Conservation (phyloP, 2,329 filamentous ascomycete species). For the Emericellopsis atlantica region DNA sequence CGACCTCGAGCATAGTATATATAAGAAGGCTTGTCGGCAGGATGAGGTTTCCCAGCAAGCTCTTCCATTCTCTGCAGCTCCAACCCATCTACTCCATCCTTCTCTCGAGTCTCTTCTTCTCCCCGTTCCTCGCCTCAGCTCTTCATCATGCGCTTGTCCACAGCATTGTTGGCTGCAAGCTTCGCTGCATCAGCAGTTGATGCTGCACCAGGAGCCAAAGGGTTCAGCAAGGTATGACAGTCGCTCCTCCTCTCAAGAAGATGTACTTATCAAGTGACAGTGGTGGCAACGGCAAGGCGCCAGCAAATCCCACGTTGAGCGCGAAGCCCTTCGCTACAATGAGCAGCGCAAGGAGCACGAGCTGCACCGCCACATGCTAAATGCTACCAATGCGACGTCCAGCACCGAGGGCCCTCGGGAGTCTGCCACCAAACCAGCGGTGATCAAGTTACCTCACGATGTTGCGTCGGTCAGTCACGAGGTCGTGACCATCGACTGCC, state of each 20-base stretch:
- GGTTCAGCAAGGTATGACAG: background rate
- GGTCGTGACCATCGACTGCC: slow-evolving; percentile 7
- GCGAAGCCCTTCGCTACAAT: slow-evolving; percentile 1
- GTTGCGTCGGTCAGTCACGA: background rate
- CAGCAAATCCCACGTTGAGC: background rate
- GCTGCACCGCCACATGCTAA: background rate
- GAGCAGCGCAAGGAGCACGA: slow-evolving; percentile 1
- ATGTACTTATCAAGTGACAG: background rate
- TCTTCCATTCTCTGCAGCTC: background rate
- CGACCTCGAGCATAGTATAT: too few relatives aligned
- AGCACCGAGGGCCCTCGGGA: background rate
- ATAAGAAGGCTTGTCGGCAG: too few relatives aligned
- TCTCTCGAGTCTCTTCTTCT: background rate
- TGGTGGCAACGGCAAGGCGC: background rate
- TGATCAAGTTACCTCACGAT: background rate
- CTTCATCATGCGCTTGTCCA: slow-evolving; percentile 10
- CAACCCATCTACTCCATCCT: background rate
- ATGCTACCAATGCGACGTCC: background rate
- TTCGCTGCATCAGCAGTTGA: slow-evolving; percentile 12
- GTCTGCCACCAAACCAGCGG: slow-evolving; percentile 1
- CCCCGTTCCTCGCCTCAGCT: slow-evolving; percentile 1
- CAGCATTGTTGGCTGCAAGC: slow-evolving; percentile 11
- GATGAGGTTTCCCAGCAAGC: background rate
- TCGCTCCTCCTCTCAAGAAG: background rate
- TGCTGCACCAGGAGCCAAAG: slow-evolving; percentile 10